phyloP scores from a whole-genome alignment of 1,139 yeast species.

The Hyphopichia pseudoburtonii region DNA sequence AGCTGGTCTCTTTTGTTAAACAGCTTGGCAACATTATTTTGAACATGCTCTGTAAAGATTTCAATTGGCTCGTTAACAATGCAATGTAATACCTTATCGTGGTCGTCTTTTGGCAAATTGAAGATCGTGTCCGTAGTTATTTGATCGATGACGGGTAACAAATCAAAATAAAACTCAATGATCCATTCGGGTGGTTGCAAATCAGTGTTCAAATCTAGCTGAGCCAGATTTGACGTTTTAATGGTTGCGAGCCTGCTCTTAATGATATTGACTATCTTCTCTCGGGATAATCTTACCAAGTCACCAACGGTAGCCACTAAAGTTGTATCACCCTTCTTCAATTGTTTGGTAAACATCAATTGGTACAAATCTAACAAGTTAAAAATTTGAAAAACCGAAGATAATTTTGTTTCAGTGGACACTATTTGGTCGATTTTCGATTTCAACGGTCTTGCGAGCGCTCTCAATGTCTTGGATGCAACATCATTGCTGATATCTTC shows the following conservation, averaged over 20 bases:
- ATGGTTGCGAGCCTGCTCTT: conserved; percentile 42
- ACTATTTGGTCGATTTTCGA: conserved; percentile 66
- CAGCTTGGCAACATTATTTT: conserved; percentile 17
- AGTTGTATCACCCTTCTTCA: conserved; percentile 17
- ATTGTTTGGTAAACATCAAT: conserved; percentile 62
- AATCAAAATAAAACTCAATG: conserved; percentile 51
- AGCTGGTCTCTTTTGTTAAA: conserved; percentile 32
- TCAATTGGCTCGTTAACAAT: conserved; percentile 52
- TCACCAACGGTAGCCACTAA: conserved; percentile 25
- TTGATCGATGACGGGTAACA: conserved; percentile 51
- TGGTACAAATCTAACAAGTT: conserved; percentile 66
- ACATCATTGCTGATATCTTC: conserved; percentile 30
- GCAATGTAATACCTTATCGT: conserved; percentile 31
- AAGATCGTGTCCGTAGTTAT: conserved; percentile 38
- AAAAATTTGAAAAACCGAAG: conserved; percentile 56
- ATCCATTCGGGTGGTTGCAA: conserved; percentile 77
- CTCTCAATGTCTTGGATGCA: conserved; percentile 30
- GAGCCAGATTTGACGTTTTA: conserved; percentile 40
- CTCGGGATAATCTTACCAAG: conserved; percentile 33
- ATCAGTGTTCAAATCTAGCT: conserved; percentile 44
- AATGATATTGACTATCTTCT: conserved; percentile 41
- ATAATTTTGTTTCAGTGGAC: conserved; percentile 60
- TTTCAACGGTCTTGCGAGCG: conserved; percentile 40
- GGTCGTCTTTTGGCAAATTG: conserved; percentile 32
- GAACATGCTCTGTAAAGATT: conserved; percentile 38